These are phyloP conservation scores for Wickerhamiella siamensis DNA, from an alignment of 805 yeast genomes.

Conservation along the genomic window DNA sequence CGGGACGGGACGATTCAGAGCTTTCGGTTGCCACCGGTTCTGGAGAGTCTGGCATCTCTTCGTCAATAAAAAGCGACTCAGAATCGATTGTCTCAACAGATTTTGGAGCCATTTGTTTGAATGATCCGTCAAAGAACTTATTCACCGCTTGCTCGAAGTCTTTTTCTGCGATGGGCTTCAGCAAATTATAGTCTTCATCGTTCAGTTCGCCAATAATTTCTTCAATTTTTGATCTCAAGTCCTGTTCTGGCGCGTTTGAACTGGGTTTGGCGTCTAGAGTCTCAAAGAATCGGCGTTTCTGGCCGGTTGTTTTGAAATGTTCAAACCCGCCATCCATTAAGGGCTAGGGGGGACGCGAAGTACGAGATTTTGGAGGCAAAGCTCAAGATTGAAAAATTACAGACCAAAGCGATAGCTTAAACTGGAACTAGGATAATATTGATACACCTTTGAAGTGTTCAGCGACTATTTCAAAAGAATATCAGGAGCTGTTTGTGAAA, in stretches of 20 bases:
- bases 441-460: too few relatives aligned
- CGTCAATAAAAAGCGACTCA: neutral
- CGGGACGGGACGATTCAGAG: too few relatives aligned
- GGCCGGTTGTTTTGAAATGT: constrained; percentile 8
- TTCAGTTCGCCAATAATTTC: constrained; percentile 19
- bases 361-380: too few relatives aligned
- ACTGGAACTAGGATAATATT: too few relatives aligned
- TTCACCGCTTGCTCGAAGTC: constrained; percentile 21
- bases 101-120: neutral
- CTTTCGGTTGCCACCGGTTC: too few relatives aligned
- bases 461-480: too few relatives aligned
- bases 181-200: constrained; percentile 9
- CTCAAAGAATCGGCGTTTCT: constrained; percentile 12
- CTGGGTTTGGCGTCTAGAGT: neutral
- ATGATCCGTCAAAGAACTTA: constrained; percentile 16
- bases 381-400: too few relatives aligned
- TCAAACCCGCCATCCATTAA: constrained; percentile 9
- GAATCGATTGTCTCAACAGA: neutral
- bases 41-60: neutral
- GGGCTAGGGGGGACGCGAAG: constrained; percentile 4
- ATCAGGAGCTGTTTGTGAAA: too few relatives aligned
- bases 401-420: too few relatives aligned
- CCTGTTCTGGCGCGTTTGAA: neutral
- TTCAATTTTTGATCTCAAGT: constrained; percentile 14
- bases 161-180: constrained; percentile 14